Percentiles rank a stretch among this genome's conserved stretches.
Evolutionary conservation across 805 yeast genomes (phyloP).

Genomic region (Candida morakotiae): DNA sequence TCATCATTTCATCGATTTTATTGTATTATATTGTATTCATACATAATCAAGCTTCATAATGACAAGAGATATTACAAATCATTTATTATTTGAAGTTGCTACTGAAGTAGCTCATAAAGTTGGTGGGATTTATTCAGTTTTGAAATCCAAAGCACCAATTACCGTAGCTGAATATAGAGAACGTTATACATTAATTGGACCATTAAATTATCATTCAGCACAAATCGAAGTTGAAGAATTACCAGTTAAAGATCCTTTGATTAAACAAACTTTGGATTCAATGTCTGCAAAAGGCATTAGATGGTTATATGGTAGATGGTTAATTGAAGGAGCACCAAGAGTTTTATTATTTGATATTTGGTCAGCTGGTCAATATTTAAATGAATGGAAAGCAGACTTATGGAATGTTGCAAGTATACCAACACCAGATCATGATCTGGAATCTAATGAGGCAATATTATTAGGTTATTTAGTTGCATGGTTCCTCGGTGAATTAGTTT

Average conservation of each 20-base stretch:
- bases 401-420: slow-evolving; percentile 94
- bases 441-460: slow-evolving; percentile 88
- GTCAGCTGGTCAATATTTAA: slow-evolving; percentile 63
- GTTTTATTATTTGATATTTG: slow-evolving; percentile 84
- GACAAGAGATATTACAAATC: slow-evolving; percentile 85
- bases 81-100: slow-evolving; percentile 86
- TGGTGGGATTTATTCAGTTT: slow-evolving; percentile 95
- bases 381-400: slow-evolving; percentile 92
- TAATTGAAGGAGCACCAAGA: slow-evolving; percentile 95
- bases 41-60: too few relatives aligned
- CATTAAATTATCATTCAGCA: slow-evolving; percentile 69
- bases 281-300: slow-evolving; percentile 81
- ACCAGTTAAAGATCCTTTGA: slow-evolving; percentile 49
- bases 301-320: slow-evolving; percentile 91
- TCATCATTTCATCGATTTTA: too few relatives aligned
- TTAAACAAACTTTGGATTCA: slow-evolving; percentile 63
- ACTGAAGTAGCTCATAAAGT: slow-evolving; percentile 97
- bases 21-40: too few relatives aligned
- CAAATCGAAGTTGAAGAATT: slow-evolving; percentile 80
- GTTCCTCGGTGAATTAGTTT: slow-evolving; percentile 94
- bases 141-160: slow-evolving; percentile 94
- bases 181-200: slow-evolving; percentile 84
- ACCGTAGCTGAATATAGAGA: slow-evolving; percentile 91
- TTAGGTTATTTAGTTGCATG: slow-evolving; percentile 93
- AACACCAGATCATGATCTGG: slow-evolving; percentile 82